Percentiles rank a stretch among this genome's conserved stretches.
Conservation (phyloP, 2,329 filamentous ascomycete genomes). For the Albophoma yamanashiensis region DNA sequence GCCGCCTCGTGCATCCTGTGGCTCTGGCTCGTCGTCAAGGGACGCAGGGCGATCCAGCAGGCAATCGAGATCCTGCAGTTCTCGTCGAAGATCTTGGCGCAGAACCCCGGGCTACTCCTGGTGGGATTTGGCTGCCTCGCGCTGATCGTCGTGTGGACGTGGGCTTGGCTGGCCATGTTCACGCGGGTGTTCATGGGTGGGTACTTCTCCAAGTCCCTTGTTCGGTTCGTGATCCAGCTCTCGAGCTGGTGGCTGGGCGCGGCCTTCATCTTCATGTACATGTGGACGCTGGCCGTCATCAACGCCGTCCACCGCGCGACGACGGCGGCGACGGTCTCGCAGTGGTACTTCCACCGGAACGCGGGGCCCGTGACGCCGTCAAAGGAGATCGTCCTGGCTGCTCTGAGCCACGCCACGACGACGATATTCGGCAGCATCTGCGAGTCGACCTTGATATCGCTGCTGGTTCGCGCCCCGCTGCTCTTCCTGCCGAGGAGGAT, state of each 20-base stretch:
- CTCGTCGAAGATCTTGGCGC: conserved; percentile 73
- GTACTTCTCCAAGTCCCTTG: conserved; percentile 55
- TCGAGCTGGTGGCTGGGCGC: conserved; percentile 93
- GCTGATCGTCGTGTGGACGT: conserved; percentile 78
- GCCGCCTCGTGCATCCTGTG: conserved; percentile 63
- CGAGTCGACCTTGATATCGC: conserved; percentile 69
- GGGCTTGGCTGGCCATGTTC: conserved; percentile 96
- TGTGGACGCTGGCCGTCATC: conserved; percentile 86
- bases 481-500: conserved; percentile 69
- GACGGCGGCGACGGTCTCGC: conserved; percentile 88
- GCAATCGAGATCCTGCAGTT: conserved; percentile 89
- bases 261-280: conserved; percentile 86
- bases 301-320: conserved; percentile 83
- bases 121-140: conserved; percentile 73
- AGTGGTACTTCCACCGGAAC: conserved; percentile 98
- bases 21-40: conserved; percentile 73
- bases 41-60: conserved; percentile 68
- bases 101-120: conserved; percentile 71
- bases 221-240: conserved; percentile 67
- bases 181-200: conserved; percentile 91
- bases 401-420: conserved; percentile 68
- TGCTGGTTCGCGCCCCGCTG: conserved; percentile 75
- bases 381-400: conserved; percentile 71
- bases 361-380: conserved; percentile 68
- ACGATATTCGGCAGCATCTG: conserved; percentile 90